These are phyloP conservation scores for Talaromyces thailandensis DNA, from an alignment of 495 filamentous ascomycete species.

Conservation along the genomic window DNA sequence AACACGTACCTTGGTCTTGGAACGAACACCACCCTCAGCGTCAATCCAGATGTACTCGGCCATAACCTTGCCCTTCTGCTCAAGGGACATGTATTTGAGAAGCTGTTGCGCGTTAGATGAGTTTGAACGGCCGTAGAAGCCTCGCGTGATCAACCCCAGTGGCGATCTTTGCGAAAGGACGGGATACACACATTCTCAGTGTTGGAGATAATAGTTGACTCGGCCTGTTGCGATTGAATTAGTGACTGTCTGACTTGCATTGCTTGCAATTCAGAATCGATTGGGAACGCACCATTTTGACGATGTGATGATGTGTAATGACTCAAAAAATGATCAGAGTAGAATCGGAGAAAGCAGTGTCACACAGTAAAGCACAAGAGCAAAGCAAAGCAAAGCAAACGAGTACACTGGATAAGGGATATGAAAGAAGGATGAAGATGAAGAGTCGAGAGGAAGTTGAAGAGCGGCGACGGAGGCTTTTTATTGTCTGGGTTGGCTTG, in stretches of 20 bases:
- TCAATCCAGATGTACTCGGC: slow-evolving; percentile 99
- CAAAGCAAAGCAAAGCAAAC: slow-evolving; percentile 16
- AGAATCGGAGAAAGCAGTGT: slow-evolving; percentile 13
- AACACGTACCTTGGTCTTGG: slow-evolving; percentile 79
- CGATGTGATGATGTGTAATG: slow-evolving; percentile 27
- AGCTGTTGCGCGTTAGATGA: slow-evolving; percentile 47
- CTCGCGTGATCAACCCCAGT: neutral
- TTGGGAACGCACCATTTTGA: slow-evolving; percentile 36
- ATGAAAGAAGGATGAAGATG: slow-evolving; percentile 8
- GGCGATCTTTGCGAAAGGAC: neutral
- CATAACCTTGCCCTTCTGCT: slow-evolving; percentile 76
- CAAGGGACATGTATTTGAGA: slow-evolving; percentile 82
- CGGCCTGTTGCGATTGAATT: slow-evolving; percentile 25
- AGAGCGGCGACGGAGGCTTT: slow-evolving; percentile 7
- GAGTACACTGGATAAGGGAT: slow-evolving; percentile 15
- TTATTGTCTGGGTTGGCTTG: slow-evolving; percentile 7
- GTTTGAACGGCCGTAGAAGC: neutral
- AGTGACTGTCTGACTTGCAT: neutral
- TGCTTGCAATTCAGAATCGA: neutral
- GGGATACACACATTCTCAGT: slow-evolving; percentile 54
- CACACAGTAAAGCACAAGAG: neutral
- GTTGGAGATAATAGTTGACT: slow-evolving; percentile 55
- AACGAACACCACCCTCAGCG: slow-evolving; percentile 62
- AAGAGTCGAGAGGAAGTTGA: slow-evolving; percentile 2
- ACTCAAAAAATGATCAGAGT: slow-evolving; percentile 16